Evolutionary conservation across 495 filamentous ascomycete species (phyloP).

Genomic region (Pyrenula massariospora): DNA sequence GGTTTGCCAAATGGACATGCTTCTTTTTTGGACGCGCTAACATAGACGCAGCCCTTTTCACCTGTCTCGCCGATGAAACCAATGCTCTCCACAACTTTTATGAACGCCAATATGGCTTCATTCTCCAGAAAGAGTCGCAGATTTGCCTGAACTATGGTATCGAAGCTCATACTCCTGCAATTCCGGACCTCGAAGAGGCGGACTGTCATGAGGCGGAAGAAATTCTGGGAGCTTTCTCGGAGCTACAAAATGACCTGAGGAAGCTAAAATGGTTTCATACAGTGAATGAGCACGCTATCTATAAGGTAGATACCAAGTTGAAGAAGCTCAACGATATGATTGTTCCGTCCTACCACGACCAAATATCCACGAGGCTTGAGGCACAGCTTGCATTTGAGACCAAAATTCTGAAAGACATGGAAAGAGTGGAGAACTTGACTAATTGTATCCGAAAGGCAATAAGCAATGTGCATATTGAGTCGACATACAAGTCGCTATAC

Average conservation of each 20-base stretch:
- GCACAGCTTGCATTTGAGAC: background rate
- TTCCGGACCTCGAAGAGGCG: background rate
- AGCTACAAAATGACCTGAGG: slow-evolving; percentile 3
- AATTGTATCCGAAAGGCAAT: too few relatives aligned
- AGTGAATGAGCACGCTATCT: slow-evolving; percentile 5
- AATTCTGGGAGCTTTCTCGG: background rate
- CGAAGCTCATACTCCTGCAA: too few relatives aligned
- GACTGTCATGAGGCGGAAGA: background rate
- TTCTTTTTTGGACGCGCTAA: too few relatives aligned
- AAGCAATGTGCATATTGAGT: too few relatives aligned
- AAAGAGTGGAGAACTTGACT: background rate
- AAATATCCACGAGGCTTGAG: slow-evolving; percentile 1
- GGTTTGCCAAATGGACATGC: too few relatives aligned
- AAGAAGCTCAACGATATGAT: slow-evolving; percentile 1
- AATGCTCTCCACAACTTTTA: background rate
- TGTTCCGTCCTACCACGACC: background rate
- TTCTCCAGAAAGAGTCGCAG: background rate
- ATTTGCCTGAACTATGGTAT: too few relatives aligned
- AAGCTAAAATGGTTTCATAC: slow-evolving; percentile 7
- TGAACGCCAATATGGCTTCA: background rate
- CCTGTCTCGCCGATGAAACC: background rate
- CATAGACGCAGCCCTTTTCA: background rate
- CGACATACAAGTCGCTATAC: too few relatives aligned
- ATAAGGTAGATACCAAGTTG: slow-evolving; percentile 4
- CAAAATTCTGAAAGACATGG: too few relatives aligned